phyloP scores from a whole-genome alignment of 441 rosid genomes.

The Populus hybrid region DNA sequence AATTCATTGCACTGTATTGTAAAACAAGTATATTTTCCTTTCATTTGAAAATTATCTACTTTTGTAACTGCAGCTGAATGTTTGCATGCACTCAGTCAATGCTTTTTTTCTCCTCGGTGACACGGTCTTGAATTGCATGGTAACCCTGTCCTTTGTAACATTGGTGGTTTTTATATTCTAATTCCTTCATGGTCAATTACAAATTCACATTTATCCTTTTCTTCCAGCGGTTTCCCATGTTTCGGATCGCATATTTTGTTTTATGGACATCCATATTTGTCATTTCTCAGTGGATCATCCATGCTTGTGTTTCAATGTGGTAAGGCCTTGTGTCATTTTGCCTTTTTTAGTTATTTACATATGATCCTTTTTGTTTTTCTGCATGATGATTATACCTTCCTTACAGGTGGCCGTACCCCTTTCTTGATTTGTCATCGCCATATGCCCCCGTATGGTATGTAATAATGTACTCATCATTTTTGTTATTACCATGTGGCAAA shows the following conservation, averaged over 20 bases:
- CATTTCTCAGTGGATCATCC: slow-evolving; percentile 83
- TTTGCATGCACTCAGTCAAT: slow-evolving; percentile 72
- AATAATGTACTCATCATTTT: neutral
- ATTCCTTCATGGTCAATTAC: slow-evolving; percentile 3
- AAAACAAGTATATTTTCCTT: neutral
- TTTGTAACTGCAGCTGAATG: slow-evolving; percentile 51
- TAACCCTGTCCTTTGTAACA: slow-evolving; percentile 24
- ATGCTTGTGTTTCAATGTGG: slow-evolving; percentile 73
- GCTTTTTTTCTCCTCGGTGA: slow-evolving; percentile 72
- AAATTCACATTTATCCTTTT: slow-evolving; percentile 2
- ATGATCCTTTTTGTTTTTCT: neutral
- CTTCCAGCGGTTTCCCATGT: slow-evolving; percentile 72
- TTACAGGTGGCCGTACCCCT: slow-evolving; percentile 94
- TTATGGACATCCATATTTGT: slow-evolving; percentile 67
- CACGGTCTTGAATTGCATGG: slow-evolving; percentile 62
- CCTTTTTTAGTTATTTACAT: neutral
- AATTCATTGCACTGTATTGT: neutral
- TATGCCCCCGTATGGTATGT: slow-evolving; percentile 82
- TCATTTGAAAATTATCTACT: slow-evolving; percentile 14
- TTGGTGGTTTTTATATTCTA: neutral
- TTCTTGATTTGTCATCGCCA: slow-evolving; percentile 70
- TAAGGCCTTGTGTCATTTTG: slow-evolving; percentile 22
- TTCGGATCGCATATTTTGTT: slow-evolving; percentile 70
- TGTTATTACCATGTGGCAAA: neutral
- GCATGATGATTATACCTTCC: slow-evolving; percentile 9